Conservation (phyloP, 1,284 basidiomycete species). For the Neolentinus lepideus region DNA sequence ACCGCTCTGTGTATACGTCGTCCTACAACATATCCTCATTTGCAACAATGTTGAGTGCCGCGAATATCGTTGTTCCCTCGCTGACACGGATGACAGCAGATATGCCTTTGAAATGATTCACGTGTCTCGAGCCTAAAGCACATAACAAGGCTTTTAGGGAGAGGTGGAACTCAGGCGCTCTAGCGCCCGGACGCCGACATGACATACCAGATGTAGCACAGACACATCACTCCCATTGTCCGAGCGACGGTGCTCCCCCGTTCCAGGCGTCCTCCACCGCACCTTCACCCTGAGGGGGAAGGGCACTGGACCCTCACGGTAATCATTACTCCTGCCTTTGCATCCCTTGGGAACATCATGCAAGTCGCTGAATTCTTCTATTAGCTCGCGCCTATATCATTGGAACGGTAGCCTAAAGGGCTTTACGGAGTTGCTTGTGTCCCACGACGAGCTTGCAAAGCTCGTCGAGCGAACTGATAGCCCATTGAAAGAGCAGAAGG, state of each 20-base stretch:
- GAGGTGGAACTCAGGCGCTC: too few relatives aligned
- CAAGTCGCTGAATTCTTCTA: background rate
- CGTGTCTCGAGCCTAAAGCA: too few relatives aligned
- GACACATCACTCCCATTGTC: too few relatives aligned
- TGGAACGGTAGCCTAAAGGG: background rate
- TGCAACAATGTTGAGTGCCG: too few relatives aligned
- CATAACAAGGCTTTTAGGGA: too few relatives aligned
- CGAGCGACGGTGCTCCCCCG: background rate
- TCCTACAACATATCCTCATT: too few relatives aligned
- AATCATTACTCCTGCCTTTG: background rate
- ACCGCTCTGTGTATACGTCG: too few relatives aligned
- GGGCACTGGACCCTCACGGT: background rate
- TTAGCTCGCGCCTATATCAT: background rate
- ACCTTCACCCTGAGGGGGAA: background rate
- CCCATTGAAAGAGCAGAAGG: background rate
- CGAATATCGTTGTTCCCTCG: too few relatives aligned
- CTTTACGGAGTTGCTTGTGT: background rate
- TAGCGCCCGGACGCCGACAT: background rate
- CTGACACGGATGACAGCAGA: too few relatives aligned
- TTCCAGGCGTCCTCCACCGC: background rate
- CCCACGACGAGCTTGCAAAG: background rate
- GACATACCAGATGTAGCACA: background rate
- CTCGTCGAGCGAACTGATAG: background rate
- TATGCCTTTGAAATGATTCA: too few relatives aligned
- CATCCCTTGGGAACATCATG: background rate